Base-by-base conservation (phyloP, 2,329 filamentous ascomycete genomes). In the Microdochium nivale region DNA sequence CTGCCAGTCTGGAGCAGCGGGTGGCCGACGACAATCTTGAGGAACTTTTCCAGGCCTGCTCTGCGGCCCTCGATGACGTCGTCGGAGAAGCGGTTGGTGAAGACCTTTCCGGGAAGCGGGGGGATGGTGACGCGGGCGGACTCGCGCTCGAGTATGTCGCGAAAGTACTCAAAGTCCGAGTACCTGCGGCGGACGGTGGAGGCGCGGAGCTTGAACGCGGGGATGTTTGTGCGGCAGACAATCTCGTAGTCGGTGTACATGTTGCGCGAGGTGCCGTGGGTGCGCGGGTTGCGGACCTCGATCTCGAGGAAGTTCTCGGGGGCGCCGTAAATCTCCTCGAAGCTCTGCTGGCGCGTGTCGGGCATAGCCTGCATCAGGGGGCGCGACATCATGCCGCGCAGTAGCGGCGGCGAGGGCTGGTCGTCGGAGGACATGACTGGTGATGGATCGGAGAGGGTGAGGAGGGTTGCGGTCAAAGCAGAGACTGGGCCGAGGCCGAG, bases 221-320 rank as follows among this genome's bases (percentile, higher is more conserved):
- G 94, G 66, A 99, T 99, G 75, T 99, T 99, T 72, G 94, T 99
- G 63, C 88, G 86, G 76, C 94, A 96, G 62, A 95, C 81, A 66
- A 99, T 96, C 72, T 97, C 91, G 78, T 97, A 99, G 72, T 95
- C 94, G 51, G 94, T 99, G 77, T 97, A 97, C 90, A 96, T 96
- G 74, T 84, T 83, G 60, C 94, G 88, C 58, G 91, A 92, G 65
- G 94, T 90, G 67, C 95, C 94, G 71, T 95, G 90, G 25, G 91
- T 96, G 72, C 90, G 86, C 32, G 94, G 94, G 69, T 94, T 94
- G 67, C 87, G 87, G 69, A 94, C 91, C 79, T 99, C 94, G 58
- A 99, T 96, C 77, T 99, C 94, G 51, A 99, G 81, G 67, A 97
- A 96, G 77, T 99, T 99, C 78, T 99, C 94, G 5, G 94, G 94